phyloP scores from a whole-genome alignment of 352 stramenopile genomes.

The Globisporangium cylindrosporum region DNA sequence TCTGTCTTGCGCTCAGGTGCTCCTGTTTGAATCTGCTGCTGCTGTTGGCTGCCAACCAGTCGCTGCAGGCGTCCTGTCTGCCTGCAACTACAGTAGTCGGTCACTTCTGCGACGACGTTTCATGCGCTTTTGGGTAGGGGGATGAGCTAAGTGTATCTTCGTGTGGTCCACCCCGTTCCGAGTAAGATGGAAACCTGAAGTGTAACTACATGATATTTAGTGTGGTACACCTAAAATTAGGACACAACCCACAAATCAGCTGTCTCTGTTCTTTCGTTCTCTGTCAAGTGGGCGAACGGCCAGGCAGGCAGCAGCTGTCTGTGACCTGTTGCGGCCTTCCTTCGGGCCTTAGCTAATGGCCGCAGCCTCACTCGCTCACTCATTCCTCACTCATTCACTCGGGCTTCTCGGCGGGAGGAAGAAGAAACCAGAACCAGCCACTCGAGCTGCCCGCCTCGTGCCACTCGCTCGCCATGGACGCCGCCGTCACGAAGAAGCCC shows the following conservation, averaged over 20 bases:
- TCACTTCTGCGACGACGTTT: conserved; percentile 2
- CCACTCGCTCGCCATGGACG: conserved; percentile 10
- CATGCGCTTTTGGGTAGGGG: neutral
- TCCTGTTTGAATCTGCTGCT: neutral
- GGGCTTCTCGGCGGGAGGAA: conserved; percentile 9
- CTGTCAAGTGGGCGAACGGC: neutral
- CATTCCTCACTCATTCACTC: neutral
- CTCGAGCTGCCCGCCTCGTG: neutral
- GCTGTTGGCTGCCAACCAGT: neutral
- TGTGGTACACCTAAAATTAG: neutral
- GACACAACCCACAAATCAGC: conserved; percentile 1
- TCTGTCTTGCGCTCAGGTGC: neutral
- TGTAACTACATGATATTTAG: neutral
- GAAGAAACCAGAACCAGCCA: neutral
- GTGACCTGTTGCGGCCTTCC: too few species aligned
- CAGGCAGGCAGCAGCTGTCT: too few species aligned
- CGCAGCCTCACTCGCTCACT: neutral
- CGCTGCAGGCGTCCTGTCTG: neutral
- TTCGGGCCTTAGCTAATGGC: neutral
- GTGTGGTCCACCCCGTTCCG: neutral
- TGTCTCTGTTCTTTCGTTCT: neutral
- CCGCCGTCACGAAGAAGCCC: neutral
- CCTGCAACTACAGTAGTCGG: neutral
- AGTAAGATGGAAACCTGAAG: neutral
- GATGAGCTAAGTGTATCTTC: conserved; percentile 7